Conservation (phyloP, 148 eudicot species). For the Dysphania ambrosioides region DNA sequence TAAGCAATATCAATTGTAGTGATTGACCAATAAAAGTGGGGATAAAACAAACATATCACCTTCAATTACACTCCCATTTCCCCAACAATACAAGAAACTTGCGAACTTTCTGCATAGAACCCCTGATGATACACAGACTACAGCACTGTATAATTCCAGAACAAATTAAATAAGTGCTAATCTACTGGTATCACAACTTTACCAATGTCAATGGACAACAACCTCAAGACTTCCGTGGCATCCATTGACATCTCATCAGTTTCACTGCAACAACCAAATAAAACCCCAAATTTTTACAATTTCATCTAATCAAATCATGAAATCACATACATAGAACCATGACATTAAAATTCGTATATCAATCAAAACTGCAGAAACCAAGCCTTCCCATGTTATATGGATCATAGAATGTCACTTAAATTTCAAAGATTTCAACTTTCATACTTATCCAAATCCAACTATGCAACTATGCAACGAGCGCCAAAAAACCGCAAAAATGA, state of each 20-base stretch:
- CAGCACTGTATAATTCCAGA: background rate
- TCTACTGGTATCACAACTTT: background rate
- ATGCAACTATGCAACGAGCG: background rate
- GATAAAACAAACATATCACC: too few species aligned
- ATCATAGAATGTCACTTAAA: background rate
- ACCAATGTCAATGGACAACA: background rate
- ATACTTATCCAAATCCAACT: background rate
- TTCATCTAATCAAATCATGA: background rate
- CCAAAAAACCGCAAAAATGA: too few species aligned
- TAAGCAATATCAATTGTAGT: background rate
- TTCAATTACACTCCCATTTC: background rate
- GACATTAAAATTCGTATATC: background rate
- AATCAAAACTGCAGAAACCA: background rate
- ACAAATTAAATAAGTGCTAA: background rate
- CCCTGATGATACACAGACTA: background rate
- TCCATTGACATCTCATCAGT: background rate
- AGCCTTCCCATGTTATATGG: too few species aligned
- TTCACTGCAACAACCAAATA: conserved; percentile 19
- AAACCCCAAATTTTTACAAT: background rate
- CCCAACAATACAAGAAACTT: background rate
- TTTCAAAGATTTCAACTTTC: background rate
- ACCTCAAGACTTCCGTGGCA: background rate
- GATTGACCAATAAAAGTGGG: background rate
- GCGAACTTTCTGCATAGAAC: background rate
- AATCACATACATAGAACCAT: background rate